Conservation (phyloP, 805 yeast genomes). For the Candida adriatica region DNA sequence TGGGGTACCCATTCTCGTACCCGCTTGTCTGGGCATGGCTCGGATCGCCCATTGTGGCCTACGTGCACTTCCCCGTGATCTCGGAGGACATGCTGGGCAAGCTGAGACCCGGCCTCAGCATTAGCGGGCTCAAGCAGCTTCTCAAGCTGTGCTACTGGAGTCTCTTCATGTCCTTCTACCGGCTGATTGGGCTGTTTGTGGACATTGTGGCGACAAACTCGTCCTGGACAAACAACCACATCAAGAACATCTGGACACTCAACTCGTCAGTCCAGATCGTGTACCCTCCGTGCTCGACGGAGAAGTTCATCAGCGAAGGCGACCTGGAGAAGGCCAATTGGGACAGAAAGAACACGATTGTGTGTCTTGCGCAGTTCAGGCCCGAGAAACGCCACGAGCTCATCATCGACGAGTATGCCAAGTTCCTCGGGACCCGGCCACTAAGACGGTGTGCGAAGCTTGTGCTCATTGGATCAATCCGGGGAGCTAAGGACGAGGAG, state of each 20-base stretch:
- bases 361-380: slow-evolving; percentile 79
- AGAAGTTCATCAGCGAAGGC: slow-evolving; percentile 31
- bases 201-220: slow-evolving; percentile 72
- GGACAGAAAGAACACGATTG: slow-evolving; percentile 29
- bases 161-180: slow-evolving; percentile 54
- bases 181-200: slow-evolving; percentile 58
- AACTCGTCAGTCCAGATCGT: slow-evolving; percentile 41
- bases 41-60: slow-evolving; percentile 72
- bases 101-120: slow-evolving; percentile 29
- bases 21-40: slow-evolving; percentile 52
- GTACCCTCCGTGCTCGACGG: slow-evolving; percentile 89
- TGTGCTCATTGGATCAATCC: slow-evolving; percentile 77
- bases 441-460: slow-evolving; percentile 40
- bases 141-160: slow-evolving; percentile 67
- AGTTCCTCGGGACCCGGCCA: slow-evolving; percentile 32
- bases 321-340: slow-evolving; percentile 15
- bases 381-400: slow-evolving; percentile 89
- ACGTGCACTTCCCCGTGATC: slow-evolving; percentile 92
- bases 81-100: slow-evolving; percentile 81
- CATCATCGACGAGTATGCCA: slow-evolving; percentile 55
- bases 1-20: slow-evolving; percentile 88
- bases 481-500: slow-evolving; percentile 58
- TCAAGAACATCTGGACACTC: slow-evolving; percentile 54
- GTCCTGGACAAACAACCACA: slow-evolving; percentile 85
- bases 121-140: slow-evolving; percentile 21